Conservation (phyloP, 2,329 filamentous ascomycete species). For the Apiospora koreana region DNA sequence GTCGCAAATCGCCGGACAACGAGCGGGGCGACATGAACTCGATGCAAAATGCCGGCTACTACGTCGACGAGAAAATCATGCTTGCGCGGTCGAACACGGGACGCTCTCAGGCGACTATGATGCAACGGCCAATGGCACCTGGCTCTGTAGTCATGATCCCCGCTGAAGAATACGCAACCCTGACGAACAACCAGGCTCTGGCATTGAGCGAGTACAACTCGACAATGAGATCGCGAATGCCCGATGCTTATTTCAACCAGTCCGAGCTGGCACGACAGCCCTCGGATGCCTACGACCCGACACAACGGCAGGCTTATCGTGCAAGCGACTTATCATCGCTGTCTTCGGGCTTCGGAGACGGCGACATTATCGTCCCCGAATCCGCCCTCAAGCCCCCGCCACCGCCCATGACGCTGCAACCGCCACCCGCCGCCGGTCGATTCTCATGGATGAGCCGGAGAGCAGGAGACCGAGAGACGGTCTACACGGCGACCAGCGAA, state of each 20-base stretch:
- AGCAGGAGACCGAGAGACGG: slow-evolving; percentile 45
- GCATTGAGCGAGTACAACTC: slow-evolving; percentile 27
- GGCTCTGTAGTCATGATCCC: slow-evolving; percentile 18
- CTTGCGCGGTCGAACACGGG: slow-evolving; percentile 19
- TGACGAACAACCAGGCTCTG: slow-evolving; percentile 28
- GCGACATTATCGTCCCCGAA: slow-evolving; percentile 52
- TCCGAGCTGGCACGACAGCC: slow-evolving; percentile 39
- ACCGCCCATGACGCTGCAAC: slow-evolving; percentile 10
- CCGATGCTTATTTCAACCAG: slow-evolving; percentile 40
- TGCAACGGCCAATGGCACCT: slow-evolving; percentile 18
- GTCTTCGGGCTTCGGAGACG: slow-evolving; percentile 66
- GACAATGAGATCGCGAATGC: slow-evolving; percentile 37
- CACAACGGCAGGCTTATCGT: slow-evolving; percentile 39
- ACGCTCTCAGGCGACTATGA: slow-evolving; percentile 20
- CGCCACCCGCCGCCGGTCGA: slow-evolving; percentile 24
- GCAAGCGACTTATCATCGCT: slow-evolving; percentile 58
- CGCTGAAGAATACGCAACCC: slow-evolving; percentile 18
- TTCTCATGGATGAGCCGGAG: slow-evolving; percentile 39
- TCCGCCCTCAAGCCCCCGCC: slow-evolving; percentile 18
- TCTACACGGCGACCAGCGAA: slow-evolving; percentile 54
- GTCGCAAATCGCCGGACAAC: slow-evolving; percentile 11
- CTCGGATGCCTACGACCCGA: slow-evolving; percentile 37
- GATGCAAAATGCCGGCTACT: slow-evolving; percentile 25
- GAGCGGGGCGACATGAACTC: slow-evolving; percentile 22
- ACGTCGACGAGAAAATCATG: slow-evolving; percentile 22